Evolutionary conservation across 2,329 filamentous ascomycete genomes (phyloP).

Genomic region (Xylogone sp.): DNA sequence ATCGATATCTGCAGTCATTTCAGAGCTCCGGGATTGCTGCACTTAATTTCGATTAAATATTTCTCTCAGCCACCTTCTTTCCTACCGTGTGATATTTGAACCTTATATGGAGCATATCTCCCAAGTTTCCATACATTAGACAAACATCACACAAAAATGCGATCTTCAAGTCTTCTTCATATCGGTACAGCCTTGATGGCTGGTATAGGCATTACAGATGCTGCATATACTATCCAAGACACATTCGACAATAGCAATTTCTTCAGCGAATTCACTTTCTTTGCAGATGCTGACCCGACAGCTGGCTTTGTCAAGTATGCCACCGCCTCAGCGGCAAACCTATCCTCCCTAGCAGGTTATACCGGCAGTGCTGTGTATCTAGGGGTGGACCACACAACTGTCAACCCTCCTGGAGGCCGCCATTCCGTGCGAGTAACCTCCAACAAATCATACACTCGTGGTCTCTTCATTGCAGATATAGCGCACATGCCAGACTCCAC

Average conservation of each 20-base stretch:
- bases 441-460: slow-evolving; percentile 49
- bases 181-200: not conserved
- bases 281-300: slow-evolving; percentile 61
- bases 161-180: not conserved
- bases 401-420: slow-evolving; percentile 55
- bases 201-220: slow-evolving; percentile 14
- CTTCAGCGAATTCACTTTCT: slow-evolving; percentile 51
- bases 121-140: no score
- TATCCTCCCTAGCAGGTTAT: slow-evolving; percentile 41
- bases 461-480: slow-evolving; percentile 55
- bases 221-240: slow-evolving; percentile 37
- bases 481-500: slow-evolving; percentile 53
- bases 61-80: not conserved
- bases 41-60: no score
- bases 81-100: not conserved
- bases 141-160: not conserved
- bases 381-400: slow-evolving; percentile 62
- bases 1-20: no score
- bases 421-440: slow-evolving; percentile 64
- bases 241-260: slow-evolving; percentile 41
- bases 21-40: no score
- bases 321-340: slow-evolving; percentile 52
- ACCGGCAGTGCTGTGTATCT: slow-evolving; percentile 56
- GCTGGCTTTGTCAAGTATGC: slow-evolving; percentile 71
- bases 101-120: no score